Evolutionary conservation across 495 filamentous ascomycete genomes (phyloP).

Genomic region (Venustampulla echinocandica): DNA sequence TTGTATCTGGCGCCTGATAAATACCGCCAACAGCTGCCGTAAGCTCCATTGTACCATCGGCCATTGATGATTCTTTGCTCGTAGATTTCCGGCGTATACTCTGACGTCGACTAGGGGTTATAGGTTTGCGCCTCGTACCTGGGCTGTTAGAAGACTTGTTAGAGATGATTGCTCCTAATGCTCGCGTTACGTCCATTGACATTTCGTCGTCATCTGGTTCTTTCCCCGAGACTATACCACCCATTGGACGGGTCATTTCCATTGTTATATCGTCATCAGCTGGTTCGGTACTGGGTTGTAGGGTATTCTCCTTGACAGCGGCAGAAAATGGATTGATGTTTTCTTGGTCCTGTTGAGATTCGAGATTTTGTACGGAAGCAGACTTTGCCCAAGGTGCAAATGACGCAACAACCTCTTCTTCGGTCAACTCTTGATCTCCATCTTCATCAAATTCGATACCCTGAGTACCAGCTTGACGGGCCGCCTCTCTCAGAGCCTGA

Average conservation of each 20-base stretch:
- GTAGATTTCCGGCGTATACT: conserved; percentile 22
- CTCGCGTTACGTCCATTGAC: conserved; percentile 80
- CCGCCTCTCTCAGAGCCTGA: conserved; percentile 65
- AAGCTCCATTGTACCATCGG: conserved; percentile 70
- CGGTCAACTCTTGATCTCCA: conserved; percentile 44
- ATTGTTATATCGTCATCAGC: conserved; percentile 60
- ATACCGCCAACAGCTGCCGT: conserved; percentile 64
- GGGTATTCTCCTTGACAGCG: conserved; percentile 18
- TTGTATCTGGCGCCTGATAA: conserved; percentile 24
- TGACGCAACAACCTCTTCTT: conserved; percentile 66
- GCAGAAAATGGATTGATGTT: conserved; percentile 46
- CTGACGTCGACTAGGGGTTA: conserved; percentile 18
- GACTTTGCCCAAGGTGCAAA: conserved; percentile 62
- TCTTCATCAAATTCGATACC: conserved; percentile 52
- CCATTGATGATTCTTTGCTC: conserved; percentile 26
- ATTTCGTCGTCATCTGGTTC: conserved; percentile 38
- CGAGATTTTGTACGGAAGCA: conserved; percentile 18
- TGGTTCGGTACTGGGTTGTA: conserved; percentile 28
- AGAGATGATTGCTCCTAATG: conserved; percentile 67
- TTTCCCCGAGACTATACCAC: conserved; percentile 59
- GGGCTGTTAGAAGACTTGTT: conserved; percentile 9
- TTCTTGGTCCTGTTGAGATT: conserved; percentile 47
- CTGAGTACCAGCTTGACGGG: conserved; percentile 59
- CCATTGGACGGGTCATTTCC: conserved; percentile 77
- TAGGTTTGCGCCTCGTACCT: conserved; percentile 11